Base-by-base conservation (phyloP, 78 protist genomes). In the Paratrimastix pyriformis region DNA sequence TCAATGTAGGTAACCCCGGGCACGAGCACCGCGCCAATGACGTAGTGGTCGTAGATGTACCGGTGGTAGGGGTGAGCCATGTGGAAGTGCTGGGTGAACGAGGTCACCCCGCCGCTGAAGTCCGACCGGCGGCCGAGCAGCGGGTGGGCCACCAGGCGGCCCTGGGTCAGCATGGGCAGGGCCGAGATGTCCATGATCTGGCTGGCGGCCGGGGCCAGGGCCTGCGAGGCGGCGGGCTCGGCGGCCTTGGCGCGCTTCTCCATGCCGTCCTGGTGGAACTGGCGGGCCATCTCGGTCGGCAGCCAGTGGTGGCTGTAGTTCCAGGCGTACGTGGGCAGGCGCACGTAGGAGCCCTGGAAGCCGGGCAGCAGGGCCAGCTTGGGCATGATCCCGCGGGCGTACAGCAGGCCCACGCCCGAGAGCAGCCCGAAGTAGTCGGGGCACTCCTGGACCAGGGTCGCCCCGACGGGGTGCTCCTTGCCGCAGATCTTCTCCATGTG, bases 41-140 rank as follows among this genome's bases (percentile, higher is more conserved):
- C 68, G 21, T 62, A 62, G 37, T 62, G 68, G 18, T 62, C 68
- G 68, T 62, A 62, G 68, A 62, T 62, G 68, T 35, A 62, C 15
- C 68, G 68, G 24, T 21, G 68, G 11, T n/a, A n/a, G n/a, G n/a
- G n/a, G n/a, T n/a, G n/a, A n/a, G n/a, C n/a, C n/a, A n/a, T n/a
- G n/a, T n/a, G n/a, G n/a, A n/a, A n/a, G n/a, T n/a, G n/a, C n/a
- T n/a, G n/a, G n/a, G n/a, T n/a, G n/a, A n/a, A n/a, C n/a, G n/a
- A n/a, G n/a, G n/a, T n/a, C n/a, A n/a, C n/a, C n/a, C n/a, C n/a
- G n/a, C n/a, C n/a, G n/a, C n/a, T n/a, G n/a, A n/a, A n/a, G n/a
- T n/a, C n/a, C n/a, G n/a, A n/a, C n/a, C n/a, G n/a, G n/a, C n/a
- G n/a, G n/a, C n/a, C n/a, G n/a, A n/a, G n/a, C n/a, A n/a, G n/a